Base-by-base conservation (phyloP, 192 early-diverging fungal genomes). In the Diversispora eburnea region DNA sequence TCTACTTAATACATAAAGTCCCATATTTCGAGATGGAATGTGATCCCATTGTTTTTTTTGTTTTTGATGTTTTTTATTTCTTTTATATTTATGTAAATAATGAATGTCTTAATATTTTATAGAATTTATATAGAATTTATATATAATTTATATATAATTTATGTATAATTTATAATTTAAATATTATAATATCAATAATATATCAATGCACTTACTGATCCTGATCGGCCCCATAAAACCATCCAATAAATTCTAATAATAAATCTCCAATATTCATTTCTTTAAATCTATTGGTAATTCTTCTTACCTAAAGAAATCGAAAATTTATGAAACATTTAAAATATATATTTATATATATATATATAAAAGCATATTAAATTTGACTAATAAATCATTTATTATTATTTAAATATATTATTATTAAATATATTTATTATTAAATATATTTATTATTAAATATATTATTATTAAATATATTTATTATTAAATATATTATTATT, bases 211-310 rank as follows among this genome's bases (percentile, higher is more conserved):
- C 42, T 60, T 61, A 59, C 45, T 49, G 59, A 12, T 71, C 20
- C 62, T 48, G 59, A 12, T 71, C 20, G 61, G 15, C 46, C 8
- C 67, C 59, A 42, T 76, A 76, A 42, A 76, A 76, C 9, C 7
- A 22, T 19, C 20, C 47, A 25, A 70, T 47, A 62, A 76, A 51
- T 13, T 63, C 45, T 15, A 22, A 49, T 13, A 74, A 15, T 45
- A 76, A 22, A 15, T 59, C 47, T 8, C 39, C 13, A 42, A 77
- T 48, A 10, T 57, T 10, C 33, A 74, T 67, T 39, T 73, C 76
- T 76, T 75, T 64, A 10, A 77, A 25, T 58, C 76, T 61, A 22
- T 56, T 33, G 19, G 76, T 49, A 20, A 77, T 17, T 43, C 74
- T 56, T 45, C 76, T 58, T 3, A 76, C 49, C 72, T 75, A 43